Base-by-base conservation (phyloP, 345 rosid genomes). In the thale cress (Arabidopsis thaliana) region DNA sequence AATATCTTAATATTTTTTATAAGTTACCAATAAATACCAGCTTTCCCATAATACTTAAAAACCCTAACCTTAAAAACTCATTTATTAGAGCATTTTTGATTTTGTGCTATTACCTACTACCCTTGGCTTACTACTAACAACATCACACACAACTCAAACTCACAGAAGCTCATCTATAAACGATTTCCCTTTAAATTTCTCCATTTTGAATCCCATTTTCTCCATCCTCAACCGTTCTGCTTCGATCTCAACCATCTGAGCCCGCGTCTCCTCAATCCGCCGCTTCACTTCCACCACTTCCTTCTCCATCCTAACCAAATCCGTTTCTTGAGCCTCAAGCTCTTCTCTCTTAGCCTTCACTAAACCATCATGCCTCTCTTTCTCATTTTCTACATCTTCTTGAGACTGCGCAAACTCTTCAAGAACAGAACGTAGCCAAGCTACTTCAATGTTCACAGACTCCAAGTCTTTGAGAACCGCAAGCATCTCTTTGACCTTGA, bases 391-490 rank as follows among this genome's bases (percentile, higher is more conserved):
- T 0, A 72, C 67, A 2, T 83, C 76, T 69, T 78, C 84, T 34
- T 79, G 86, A 77, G 66, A 84, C 51, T 49, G 49, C 2, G 74
- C 78, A 59, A 89, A 81, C 76, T 89, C 93, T 9, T 82, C 74
- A 37, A 92, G 89, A 58, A 85, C 50, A 14, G 40, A 58, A 2
- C 81, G 89, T 56, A 92, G 76, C 97, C 97, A 92, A 11, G 48
- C 74, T 0, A 90, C 88, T 12, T 85, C 77, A n/a, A 92, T 85
- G 75, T 78, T 85, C 9, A 88, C 87, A 16, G 89, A 82, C 77
- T 92, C 96, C 32, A 92, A 83, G 50, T 92, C 97, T 71, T 84
- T 90, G 42, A 92, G 83, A 65, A 92, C 87, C 3, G 92, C 88
- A 9, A 87, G 40, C 86, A 87, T 82, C 77, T 92, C 97, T 71